These are phyloP conservation scores for Radiomyces spectabilis DNA, from an alignment of 192 early-diverging fungal species.

Conservation along the genomic window DNA sequence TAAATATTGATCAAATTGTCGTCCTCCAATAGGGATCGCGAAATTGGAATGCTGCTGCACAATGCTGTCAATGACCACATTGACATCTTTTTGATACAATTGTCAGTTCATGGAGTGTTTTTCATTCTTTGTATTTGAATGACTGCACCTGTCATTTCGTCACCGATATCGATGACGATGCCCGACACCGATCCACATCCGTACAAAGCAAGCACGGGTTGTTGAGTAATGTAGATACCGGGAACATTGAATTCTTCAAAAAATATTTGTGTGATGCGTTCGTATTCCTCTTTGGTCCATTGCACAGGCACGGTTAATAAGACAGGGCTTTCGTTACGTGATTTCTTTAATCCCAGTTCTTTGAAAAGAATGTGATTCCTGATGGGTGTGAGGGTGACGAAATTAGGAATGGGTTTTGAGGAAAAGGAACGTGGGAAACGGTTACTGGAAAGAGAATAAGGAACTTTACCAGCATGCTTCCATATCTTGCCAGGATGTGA, in stretches of 20 bases:
- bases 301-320: conserved; percentile 70
- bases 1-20: conserved; percentile 59
- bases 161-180: conserved; percentile 88
- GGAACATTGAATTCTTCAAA: conserved; percentile 92
- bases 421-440: no score
- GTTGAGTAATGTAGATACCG: conserved; percentile 71
- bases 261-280: conserved; percentile 75
- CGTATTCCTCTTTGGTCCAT: conserved; percentile 78
- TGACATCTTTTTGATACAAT: no score
- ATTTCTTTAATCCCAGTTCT: conserved; percentile 68
- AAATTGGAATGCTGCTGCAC: conserved; percentile 53
- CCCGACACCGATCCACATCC: conserved; percentile 72
- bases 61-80: conserved; percentile 71
- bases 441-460: no score
- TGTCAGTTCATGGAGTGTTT: background rate
- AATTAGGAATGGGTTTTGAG: no score
- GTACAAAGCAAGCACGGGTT: conserved; percentile 76
- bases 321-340: conserved; percentile 69
- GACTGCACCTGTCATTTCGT: conserved; percentile 62
- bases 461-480: conserved; percentile 64
- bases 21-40: conserved; percentile 62
- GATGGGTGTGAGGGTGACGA: background rate
- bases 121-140: background rate
- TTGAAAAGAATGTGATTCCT: conserved; percentile 74
- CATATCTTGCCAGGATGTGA: conserved; percentile 67